phyloP scores from a whole-genome alignment of 192 early-diverging fungal genomes.

The Coemansia sp. region DNA sequence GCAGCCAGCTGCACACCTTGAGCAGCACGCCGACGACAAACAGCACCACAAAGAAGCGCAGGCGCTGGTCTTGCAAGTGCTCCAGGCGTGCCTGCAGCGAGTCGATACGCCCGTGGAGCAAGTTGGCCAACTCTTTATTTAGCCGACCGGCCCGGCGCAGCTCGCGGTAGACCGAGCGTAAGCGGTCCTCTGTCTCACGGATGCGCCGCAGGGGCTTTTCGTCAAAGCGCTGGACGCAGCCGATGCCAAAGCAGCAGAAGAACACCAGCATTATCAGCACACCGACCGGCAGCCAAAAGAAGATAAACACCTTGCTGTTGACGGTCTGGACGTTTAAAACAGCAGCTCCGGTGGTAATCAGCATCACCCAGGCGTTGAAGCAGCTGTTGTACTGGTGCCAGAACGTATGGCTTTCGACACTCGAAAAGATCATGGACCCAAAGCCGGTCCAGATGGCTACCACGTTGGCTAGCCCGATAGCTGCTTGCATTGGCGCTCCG shows the following conservation, averaged over 20 bases:
- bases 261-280: conserved; percentile 55
- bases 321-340: conserved; percentile 32
- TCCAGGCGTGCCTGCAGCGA: conserved; percentile 24
- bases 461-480: conserved; percentile 45
- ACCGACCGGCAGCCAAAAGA: conserved; percentile 60
- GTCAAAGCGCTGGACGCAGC: conserved; percentile 53
- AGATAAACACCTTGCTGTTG: conserved; percentile 53
- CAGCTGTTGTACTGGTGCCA: conserved; percentile 59
- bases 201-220: conserved; percentile 51
- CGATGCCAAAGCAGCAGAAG: conserved; percentile 50
- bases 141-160: conserved; percentile 24
- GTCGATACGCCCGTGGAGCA: conserved; percentile 23
- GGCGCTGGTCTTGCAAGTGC: conserved; percentile 29
- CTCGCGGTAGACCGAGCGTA: conserved; percentile 38
- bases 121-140: conserved; percentile 22
- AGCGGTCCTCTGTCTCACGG: conserved; percentile 30
- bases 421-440: conserved; percentile 49
- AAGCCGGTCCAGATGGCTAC: conserved; percentile 60
- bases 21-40: conserved; percentile 41
- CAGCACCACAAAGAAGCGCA: conserved; percentile 40
- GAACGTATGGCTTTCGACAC: conserved; percentile 31
- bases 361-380: conserved; percentile 49
- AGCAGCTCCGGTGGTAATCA: conserved; percentile 49
- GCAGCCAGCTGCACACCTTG: conserved; percentile 48
- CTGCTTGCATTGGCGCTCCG: conserved; percentile 45